These are phyloP conservation scores for Cercophora newfieldiana DNA, from an alignment of 495 filamentous ascomycete species.

Conservation along the genomic window DNA sequence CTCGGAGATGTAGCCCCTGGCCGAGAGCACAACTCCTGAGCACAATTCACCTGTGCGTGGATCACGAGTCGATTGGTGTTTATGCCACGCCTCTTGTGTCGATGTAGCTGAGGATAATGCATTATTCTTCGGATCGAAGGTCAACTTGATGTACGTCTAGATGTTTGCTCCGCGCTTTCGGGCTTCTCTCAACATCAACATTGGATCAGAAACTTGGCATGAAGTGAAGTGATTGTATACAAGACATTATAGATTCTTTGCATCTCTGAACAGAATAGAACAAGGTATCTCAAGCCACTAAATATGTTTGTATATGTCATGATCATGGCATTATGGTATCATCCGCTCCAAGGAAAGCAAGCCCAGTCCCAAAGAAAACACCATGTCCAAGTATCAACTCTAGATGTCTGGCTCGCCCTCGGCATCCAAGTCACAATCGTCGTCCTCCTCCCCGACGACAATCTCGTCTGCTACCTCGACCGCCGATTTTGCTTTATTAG, in stretches of 20 bases:
- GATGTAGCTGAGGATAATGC: too few relatives aligned
- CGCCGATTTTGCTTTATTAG: conserved; percentile 10
- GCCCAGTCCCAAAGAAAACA: not conserved
- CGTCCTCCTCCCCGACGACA: conserved; percentile 23
- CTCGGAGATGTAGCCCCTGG: not conserved
- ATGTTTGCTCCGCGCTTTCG: too few relatives aligned
- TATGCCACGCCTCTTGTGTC: too few relatives aligned
- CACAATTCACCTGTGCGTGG: too few relatives aligned
- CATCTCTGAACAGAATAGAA: not conserved
- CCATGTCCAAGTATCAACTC: not conserved
- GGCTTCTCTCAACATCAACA: not conserved
- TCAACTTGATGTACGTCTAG: too few relatives aligned
- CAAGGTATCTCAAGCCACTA: not conserved
- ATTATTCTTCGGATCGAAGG: too few relatives aligned
- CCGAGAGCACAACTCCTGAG: too few relatives aligned
- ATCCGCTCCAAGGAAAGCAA: not conserved
- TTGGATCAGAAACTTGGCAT: not conserved
- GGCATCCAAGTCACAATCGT: not conserved
- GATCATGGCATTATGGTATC: not conserved
- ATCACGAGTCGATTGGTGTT: too few relatives aligned
- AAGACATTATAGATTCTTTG: not conserved
- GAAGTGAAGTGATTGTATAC: not conserved
- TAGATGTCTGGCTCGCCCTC: not conserved
- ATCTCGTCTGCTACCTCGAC: conserved; percentile 20
- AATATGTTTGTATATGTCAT: not conserved